Base-by-base conservation (phyloP, 2,329 filamentous ascomycete genomes). In the Cadophora gregata region DNA sequence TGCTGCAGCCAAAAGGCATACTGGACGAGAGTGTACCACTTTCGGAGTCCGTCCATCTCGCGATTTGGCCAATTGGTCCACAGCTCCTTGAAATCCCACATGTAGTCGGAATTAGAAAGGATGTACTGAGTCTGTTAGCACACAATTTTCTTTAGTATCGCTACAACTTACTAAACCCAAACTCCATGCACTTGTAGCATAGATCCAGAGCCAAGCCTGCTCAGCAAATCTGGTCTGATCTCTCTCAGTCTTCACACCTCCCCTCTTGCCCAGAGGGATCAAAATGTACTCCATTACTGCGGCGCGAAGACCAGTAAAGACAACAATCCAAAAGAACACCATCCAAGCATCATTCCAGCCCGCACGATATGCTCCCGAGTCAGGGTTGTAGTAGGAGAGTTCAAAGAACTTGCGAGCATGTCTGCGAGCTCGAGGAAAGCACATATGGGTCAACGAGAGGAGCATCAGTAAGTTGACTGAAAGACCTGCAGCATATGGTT, bases 1-100 rank as follows among this genome's bases (percentile, higher is more conserved):
- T 97, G 94, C 81, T 98, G 95, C 58, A 97, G 80, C 91, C 93
- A 97, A 79, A 97, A 98, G 27, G 91, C 90, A 80, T 94, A 91
- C 78, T 98, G 94, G 16, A 90, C 90, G 36, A 99, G 84, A 75
- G 97, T 92, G 80, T 99, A 99, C 79, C 87, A 88, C 82, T 98
- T 98, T 81, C 92, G 88, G 14, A 92, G 79, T 9, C 90, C 89
- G 19, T 83, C 82, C 67, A 96, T 83, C 75, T 96, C 89, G 60
- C 93, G 88, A 72, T 87, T 85, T 0, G 96, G 96, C 89, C 93
- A 98, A 76, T 89, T 84, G 36, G 88, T 87, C 94, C 95, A 99
- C 51, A 98, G 84, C 66, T 91, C 88, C 68, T 84, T 82, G 74
- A 96, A 82, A 77, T 93, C 90, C 73, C 93, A 82, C 84, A 87